A percentile compares a stretch with the other conserved stretches of the same genome.
Evolutionary conservation across 352 stramenopile genomes (phyloP).

Genomic region (Pythium sp.): DNA sequence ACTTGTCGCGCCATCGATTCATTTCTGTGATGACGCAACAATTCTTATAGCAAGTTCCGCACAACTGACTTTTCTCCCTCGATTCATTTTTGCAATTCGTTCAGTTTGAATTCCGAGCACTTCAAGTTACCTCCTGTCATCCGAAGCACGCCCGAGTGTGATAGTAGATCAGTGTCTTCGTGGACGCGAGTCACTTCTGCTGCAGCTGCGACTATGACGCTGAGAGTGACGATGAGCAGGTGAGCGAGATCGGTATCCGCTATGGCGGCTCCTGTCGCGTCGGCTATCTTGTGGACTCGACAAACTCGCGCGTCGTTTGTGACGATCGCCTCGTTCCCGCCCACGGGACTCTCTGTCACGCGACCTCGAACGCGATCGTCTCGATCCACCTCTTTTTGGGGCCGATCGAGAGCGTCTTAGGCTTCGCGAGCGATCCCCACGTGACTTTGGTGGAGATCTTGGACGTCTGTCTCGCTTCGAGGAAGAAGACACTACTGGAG

Average conservation of each 20-base stretch:
- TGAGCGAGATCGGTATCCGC: neutral
- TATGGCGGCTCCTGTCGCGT: neutral
- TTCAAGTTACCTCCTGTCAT: neutral
- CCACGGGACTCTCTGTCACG: neutral
- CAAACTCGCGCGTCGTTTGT: neutral
- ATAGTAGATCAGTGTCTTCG: neutral
- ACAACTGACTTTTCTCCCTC: neutral
- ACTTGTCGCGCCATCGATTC: neutral
- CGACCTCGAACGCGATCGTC: conserved; percentile 1
- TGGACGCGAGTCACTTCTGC: neutral
- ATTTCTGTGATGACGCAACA: neutral
- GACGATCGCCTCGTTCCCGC: neutral
- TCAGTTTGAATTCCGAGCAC: neutral
- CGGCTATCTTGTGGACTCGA: neutral
- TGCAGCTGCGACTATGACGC: neutral
- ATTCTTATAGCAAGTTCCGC: neutral
- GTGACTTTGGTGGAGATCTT: neutral
- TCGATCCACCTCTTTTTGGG: neutral
- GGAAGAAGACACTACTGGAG: neutral
- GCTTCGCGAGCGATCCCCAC: neutral
- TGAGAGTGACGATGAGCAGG: neutral
- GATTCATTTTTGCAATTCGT: neutral
- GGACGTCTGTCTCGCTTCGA: neutral
- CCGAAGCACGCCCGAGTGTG: no score
- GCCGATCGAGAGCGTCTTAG: neutral